phyloP scores from a whole-genome alignment of 2,329 filamentous ascomycete species.

The Exophiala sideris region DNA sequence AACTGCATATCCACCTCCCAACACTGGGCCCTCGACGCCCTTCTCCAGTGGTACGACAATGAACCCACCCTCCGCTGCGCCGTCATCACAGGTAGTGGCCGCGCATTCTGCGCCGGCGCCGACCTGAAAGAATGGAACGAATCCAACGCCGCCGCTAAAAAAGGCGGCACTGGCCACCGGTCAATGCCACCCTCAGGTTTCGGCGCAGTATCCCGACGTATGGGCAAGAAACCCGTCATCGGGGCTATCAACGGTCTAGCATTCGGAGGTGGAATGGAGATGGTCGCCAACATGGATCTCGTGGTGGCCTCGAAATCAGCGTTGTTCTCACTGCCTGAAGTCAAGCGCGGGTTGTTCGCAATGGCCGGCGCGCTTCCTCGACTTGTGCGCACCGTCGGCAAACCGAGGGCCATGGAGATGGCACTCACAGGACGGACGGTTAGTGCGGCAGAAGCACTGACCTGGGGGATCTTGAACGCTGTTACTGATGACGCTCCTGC shows the following conservation, averaged over 20 bases:
- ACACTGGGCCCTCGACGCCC: constrained; percentile 38
- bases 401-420: constrained; percentile 68
- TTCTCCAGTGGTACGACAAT: constrained; percentile 45
- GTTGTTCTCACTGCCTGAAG: constrained; percentile 67
- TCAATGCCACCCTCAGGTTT: constrained; percentile 36
- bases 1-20: constrained; percentile 43
- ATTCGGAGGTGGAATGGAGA: constrained; percentile 73
- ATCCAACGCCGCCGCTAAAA: constrained; percentile 14
- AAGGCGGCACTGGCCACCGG: constrained; percentile 10
- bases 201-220: constrained; percentile 50
- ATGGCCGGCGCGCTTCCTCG: constrained; percentile 68
- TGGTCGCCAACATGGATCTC: constrained; percentile 69
- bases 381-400: constrained; percentile 63
- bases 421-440: constrained; percentile 63
- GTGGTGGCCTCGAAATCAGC: constrained; percentile 58
- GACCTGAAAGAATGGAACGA: constrained; percentile 44
- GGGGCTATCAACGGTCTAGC: constrained; percentile 73
- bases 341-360: constrained; percentile 65
- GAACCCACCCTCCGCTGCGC: constrained; percentile 41
- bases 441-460: constrained; percentile 55
- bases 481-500: constrained; percentile 19
- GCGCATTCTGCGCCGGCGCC: constrained; percentile 45
- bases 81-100: constrained; percentile 41
- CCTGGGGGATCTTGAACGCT: constrained; percentile 65
- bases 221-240: constrained; percentile 69